A percentile compares a stretch with the other conserved stretches of the same genome.
These are phyloP conservation scores for Populus trichocarpa DNA, from an alignment of 441 rosid species.

Conservation along the genomic window DNA sequence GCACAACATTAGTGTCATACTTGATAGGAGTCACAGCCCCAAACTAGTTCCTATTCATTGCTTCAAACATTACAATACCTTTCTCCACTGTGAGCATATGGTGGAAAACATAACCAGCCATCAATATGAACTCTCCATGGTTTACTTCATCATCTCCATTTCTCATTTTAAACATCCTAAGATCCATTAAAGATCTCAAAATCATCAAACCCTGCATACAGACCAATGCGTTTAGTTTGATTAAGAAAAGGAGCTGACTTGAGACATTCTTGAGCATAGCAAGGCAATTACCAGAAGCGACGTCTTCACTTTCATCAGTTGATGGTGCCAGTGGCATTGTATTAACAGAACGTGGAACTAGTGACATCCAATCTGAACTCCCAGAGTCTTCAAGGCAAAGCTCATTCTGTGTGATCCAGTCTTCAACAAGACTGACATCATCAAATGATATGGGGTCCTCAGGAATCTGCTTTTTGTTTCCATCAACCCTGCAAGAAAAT, in stretches of 20 bases:
- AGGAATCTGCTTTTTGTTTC: constrained; percentile 33
- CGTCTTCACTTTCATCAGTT: constrained; percentile 55
- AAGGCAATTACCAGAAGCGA: constrained; percentile 52
- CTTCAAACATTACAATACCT: constrained; percentile 15
- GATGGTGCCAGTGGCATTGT: constrained; percentile 36
- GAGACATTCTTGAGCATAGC: not conserved
- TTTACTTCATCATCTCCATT: constrained; percentile 26
- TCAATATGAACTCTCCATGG: not conserved
- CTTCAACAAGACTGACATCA: constrained; percentile 44
- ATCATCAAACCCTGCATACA: constrained; percentile 72
- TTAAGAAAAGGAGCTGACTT: not conserved
- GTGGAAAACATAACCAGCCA: not conserved
- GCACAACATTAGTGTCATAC: not conserved
- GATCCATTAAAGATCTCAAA: constrained; percentile 56
- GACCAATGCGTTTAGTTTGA: constrained; percentile 2
- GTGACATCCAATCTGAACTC: constrained; percentile 66
- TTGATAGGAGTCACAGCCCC: not conserved
- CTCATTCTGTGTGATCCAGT: constrained; percentile 67
- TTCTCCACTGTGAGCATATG: not conserved
- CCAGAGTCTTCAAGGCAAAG: constrained; percentile 40
- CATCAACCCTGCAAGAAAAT: constrained; percentile 29
- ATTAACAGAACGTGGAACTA: constrained; percentile 44
- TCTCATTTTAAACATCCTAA: constrained; percentile 36
- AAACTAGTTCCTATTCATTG: not conserved
- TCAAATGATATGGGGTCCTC: constrained; percentile 56